These are phyloP conservation scores for Styphnolobium japonicum DNA, from an alignment of 306 rosid genomes.

Conservation along the genomic window DNA sequence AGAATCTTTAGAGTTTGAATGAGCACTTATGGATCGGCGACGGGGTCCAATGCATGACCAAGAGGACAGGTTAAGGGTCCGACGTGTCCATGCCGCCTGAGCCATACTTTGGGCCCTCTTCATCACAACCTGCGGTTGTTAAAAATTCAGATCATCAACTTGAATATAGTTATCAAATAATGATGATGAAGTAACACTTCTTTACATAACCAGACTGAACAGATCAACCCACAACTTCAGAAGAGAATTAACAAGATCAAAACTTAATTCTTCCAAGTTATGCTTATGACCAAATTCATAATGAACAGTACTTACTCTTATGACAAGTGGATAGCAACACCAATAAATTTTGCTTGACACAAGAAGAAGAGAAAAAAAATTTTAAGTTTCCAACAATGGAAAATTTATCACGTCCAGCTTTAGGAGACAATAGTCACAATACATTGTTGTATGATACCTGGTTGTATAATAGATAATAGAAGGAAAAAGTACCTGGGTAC, in stretches of 20 bases:
- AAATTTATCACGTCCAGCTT: too few relatives aligned
- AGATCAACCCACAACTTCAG: not conserved
- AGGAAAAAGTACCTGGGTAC: conserved; percentile 70
- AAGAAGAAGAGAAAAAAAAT: not conserved
- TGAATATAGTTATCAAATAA: not conserved
- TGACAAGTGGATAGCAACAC: conserved; percentile 3
- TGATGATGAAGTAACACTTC: not conserved
- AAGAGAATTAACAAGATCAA: not conserved
- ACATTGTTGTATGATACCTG: not conserved
- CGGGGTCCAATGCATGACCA: conserved; percentile 97
- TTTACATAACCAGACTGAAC: not conserved
- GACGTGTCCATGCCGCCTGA: conserved; percentile 94
- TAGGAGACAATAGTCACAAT: not conserved
- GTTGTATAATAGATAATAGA: not conserved
- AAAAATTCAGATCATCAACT: conserved; percentile 11
- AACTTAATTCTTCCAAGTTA: not conserved
- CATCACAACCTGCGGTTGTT: conserved; percentile 72
- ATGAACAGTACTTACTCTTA: not conserved
- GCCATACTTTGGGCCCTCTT: conserved; percentile 95
- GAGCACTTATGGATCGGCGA: conserved; percentile 45
- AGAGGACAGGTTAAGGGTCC: conserved; percentile 63
- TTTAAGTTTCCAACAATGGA: not conserved
- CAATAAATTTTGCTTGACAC: not conserved
- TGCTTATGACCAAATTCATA: not conserved
- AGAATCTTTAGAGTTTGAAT: conserved; percentile 43